Evolutionary conservation across 306 rosid genomes (phyloP).

Genomic region (Cicer chorassanicum): DNA sequence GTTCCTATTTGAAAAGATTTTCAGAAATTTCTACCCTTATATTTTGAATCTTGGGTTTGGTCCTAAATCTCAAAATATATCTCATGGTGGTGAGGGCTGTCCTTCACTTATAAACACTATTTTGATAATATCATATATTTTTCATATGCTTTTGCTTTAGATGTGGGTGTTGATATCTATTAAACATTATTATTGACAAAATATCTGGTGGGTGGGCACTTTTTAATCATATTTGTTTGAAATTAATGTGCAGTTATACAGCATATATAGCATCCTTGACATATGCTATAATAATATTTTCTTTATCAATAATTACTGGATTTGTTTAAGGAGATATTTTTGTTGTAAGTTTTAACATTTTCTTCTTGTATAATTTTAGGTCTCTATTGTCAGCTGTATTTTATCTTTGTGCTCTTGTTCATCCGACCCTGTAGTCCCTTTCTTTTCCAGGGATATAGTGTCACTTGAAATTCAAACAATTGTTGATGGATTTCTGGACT

Average conservation of each 20-base stretch:
- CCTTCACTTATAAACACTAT: neutral
- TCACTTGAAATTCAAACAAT: slow-evolving; percentile 67
- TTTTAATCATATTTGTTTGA: neutral
- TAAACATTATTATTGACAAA: neutral
- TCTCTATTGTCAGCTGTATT: slow-evolving; percentile 79
- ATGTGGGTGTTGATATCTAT: neutral
- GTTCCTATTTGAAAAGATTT: neutral
- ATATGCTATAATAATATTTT: neutral
- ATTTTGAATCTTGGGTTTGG: neutral
- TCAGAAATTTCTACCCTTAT: neutral
- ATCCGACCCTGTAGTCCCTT: slow-evolving; percentile 71
- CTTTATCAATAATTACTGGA: slow-evolving; percentile 27
- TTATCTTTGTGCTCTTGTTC: slow-evolving; percentile 77
- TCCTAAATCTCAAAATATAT: neutral
- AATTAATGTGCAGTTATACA: slow-evolving; percentile 27
- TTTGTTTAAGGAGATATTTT: slow-evolving; percentile 24
- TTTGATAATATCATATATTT: neutral
- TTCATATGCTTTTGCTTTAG: slow-evolving; percentile 7
- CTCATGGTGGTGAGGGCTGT: slow-evolving; percentile 5
- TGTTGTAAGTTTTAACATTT: slow-evolving; percentile 12
- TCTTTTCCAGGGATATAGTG: slow-evolving; percentile 66
- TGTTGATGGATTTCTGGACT: slow-evolving; percentile 91
- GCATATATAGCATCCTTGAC: slow-evolving; percentile 33
- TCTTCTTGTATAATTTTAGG: slow-evolving; percentile 56
- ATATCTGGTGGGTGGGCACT: neutral